Evolutionary conservation across 2,329 filamentous ascomycete genomes (phyloP).

Genomic region (Exophiala bonariae): DNA sequence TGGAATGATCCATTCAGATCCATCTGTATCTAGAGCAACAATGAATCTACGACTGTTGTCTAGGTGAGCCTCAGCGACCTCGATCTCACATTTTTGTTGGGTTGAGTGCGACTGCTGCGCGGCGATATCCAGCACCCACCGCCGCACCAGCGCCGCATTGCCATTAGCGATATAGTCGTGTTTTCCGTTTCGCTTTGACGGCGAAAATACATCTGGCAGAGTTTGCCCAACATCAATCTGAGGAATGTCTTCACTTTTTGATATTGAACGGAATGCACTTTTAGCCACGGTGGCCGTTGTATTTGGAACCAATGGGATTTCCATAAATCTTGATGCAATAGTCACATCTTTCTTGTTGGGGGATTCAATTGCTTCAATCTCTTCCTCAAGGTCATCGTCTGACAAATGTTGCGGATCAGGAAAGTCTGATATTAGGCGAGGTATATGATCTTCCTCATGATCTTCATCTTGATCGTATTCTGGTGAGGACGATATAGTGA

Average conservation of each 20-base stretch:
- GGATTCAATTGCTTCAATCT: background rate
- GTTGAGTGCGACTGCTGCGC: constrained; percentile 13
- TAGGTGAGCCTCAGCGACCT: constrained; percentile 2
- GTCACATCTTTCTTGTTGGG: background rate
- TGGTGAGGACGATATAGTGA: constrained; percentile 23
- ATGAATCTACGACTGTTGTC: constrained; percentile 20
- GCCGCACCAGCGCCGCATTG: constrained; percentile 21
- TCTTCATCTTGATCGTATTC: constrained; percentile 3
- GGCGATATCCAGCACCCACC: constrained; percentile 23
- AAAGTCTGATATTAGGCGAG: background rate
- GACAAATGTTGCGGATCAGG: background rate
- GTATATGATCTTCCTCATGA: background rate
- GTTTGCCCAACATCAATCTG: constrained; percentile 4
- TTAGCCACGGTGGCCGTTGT: constrained; percentile 3
- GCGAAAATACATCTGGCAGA: constrained; percentile 28
- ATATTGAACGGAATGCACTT: constrained; percentile 8
- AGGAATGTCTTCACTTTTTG: background rate
- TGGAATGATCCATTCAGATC: constrained; percentile 19
- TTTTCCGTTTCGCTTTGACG: constrained; percentile 23
- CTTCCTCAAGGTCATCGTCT: background rate
- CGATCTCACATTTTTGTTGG: constrained; percentile 5
- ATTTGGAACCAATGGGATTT: background rate
- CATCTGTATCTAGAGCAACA: constrained; percentile 11
- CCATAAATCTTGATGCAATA: background rate
- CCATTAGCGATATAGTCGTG: constrained; percentile 24